Conservation (phyloP, 2,329 filamentous ascomycete species). For the Fusarium sp. region DNA sequence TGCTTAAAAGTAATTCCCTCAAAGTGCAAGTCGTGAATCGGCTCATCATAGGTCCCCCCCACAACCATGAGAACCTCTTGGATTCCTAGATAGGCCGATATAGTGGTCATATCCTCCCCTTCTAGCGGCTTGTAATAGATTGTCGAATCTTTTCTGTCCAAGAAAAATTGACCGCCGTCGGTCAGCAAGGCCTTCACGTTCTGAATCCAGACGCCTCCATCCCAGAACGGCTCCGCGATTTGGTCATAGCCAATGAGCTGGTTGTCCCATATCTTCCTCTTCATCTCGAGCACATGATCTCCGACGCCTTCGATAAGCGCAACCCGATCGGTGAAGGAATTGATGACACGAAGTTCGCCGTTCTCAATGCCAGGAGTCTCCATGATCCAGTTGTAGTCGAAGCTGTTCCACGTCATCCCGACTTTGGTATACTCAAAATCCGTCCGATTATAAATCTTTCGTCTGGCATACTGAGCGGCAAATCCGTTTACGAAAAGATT, state of each 20-base stretch:
- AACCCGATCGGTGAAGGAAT: conserved; percentile 2
- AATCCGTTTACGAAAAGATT: conserved; percentile 2
- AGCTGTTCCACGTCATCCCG: conserved; percentile 13
- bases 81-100: neutral
- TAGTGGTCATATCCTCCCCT: neutral
- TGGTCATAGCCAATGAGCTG: conserved; percentile 16
- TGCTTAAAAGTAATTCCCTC: conserved; percentile 3
- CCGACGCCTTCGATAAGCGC: neutral
- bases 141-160: neutral
- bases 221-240: conserved; percentile 10
- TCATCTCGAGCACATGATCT: neutral
- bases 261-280: conserved; percentile 3
- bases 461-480: conserved; percentile 5
- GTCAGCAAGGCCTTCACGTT: conserved; percentile 8
- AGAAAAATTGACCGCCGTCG: conserved; percentile 2
- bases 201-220: conserved; percentile 10
- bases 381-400: conserved; percentile 9
- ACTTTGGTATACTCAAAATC: neutral
- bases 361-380: neutral
- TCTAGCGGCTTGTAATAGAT: conserved; percentile 1
- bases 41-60: neutral
- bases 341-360: conserved; percentile 5
- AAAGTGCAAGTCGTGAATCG: neutral
- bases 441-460: neutral
- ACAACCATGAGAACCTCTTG: neutral